A percentile compares a stretch with the other conserved stretches of the same genome.
These are phyloP conservation scores for Pyrrhoderma lamaoense DNA, from an alignment of 1,284 basidiomycete genomes.

Conservation along the genomic window DNA sequence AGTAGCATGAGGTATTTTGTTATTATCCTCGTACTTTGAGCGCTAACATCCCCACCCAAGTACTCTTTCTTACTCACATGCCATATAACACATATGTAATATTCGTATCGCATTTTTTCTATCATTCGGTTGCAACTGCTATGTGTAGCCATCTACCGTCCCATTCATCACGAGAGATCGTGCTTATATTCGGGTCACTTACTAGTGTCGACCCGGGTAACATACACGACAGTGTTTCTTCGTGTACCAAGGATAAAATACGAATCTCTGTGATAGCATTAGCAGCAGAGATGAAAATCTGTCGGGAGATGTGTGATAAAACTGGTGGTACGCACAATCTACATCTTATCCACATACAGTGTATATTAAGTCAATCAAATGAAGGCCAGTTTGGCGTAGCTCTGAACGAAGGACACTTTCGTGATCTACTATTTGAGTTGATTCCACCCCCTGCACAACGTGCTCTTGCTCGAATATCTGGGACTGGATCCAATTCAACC, in stretches of 20 bases:
- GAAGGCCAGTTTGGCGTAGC: conserved; percentile 89
- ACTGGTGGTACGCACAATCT: conserved; percentile 62
- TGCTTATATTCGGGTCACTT: conserved; percentile 89
- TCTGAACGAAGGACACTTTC: conserved; percentile 94
- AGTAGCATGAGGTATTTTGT: conserved; percentile 73
- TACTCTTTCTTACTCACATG: too few species aligned
- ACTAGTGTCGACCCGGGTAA: conserved; percentile 97
- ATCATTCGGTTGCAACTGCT: not conserved
- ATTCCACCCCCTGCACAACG: conserved; percentile 90
- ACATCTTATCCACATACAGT: not conserved
- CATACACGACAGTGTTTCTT: conserved; percentile 85
- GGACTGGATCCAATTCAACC: conserved; percentile 25
- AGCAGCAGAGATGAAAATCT: conserved; percentile 96
- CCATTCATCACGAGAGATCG: conserved; percentile 91
- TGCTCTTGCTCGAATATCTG: conserved; percentile 42
- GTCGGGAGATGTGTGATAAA: conserved; percentile 82
- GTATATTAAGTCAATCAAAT: conserved; percentile 16
- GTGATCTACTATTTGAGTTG: conserved; percentile 92
- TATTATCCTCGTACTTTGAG: conserved; percentile 2
- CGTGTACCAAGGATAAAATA: conserved; percentile 76
- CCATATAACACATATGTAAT: too few species aligned
- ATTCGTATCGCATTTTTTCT: not conserved
- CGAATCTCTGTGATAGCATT: conserved; percentile 90
- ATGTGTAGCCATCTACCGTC: conserved; percentile 89
- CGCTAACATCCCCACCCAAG: not conserved